Conservation (phyloP, 352 stramenopile genomes). For the Phytophthora citrophthora region DNA sequence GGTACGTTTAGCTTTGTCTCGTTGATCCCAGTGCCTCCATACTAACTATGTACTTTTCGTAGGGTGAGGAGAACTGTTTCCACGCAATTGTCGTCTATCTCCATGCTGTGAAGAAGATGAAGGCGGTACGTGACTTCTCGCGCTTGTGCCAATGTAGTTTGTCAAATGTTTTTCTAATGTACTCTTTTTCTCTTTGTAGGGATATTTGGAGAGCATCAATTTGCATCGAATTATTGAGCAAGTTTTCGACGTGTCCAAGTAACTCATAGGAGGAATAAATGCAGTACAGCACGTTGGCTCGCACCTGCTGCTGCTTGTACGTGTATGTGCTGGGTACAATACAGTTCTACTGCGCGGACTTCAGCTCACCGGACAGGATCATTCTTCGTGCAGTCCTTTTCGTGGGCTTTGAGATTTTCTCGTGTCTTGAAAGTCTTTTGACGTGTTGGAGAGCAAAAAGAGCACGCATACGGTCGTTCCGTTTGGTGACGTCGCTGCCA, state of each 20-base stretch:
- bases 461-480: conserved; percentile 58
- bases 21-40: background rate
- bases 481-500: conserved; percentile 71
- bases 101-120: conserved; percentile 86
- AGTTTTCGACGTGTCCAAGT: conserved; percentile 88
- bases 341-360: background rate
- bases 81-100: conserved; percentile 87
- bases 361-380: conserved; percentile 17
- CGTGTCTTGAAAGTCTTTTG: conserved; percentile 75
- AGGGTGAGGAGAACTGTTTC: conserved; percentile 88
- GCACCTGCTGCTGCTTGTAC: conserved; percentile 18
- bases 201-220: conserved; percentile 89
- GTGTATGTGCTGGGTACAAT: conserved; percentile 2
- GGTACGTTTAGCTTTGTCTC: conserved; percentile 38
- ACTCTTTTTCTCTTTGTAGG: conserved; percentile 34
- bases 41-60: conserved; percentile 6
- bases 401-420: conserved; percentile 74
- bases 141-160: background rate
- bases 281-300: conserved; percentile 18
- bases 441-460: conserved; percentile 39
- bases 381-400: conserved; percentile 63
- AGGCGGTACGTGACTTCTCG: conserved; percentile 59
- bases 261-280: conserved; percentile 31
- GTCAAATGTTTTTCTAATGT: background rate
- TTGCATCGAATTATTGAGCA: conserved; percentile 85